These are phyloP conservation scores for Jamesozyma jinghongensis DNA, from an alignment of 805 yeast species.

Conservation along the genomic window DNA sequence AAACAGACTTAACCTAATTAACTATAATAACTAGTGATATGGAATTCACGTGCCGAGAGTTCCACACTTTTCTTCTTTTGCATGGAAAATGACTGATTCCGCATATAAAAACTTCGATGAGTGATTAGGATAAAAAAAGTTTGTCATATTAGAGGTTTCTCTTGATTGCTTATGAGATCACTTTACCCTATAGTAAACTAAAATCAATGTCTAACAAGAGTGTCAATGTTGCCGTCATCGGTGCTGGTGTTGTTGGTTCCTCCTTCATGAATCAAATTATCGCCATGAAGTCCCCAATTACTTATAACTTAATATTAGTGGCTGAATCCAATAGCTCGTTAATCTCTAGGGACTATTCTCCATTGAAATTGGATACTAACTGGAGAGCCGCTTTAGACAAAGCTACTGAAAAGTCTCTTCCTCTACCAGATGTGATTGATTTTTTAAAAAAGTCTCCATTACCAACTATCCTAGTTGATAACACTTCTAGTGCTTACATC, in stretches of 20 bases:
- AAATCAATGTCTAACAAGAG: conserved; percentile 42
- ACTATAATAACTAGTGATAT: no score
- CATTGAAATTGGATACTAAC: conserved; percentile 47
- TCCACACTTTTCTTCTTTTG: no score
- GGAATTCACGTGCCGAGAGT: no score
- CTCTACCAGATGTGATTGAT: conserved; percentile 48
- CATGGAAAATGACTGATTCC: no score
- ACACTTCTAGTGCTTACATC: conserved; percentile 76
- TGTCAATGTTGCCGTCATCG: conserved; percentile 65
- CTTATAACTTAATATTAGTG: conserved; percentile 69
- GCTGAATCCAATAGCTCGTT: conserved; percentile 69
- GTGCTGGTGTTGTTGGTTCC: conserved; percentile 93
- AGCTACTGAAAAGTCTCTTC: conserved; percentile 38
- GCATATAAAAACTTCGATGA: no score
- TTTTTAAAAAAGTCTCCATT: conserved; percentile 55
- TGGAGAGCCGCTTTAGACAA: conserved; percentile 46
- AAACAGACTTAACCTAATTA: no score
- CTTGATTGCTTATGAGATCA: neutral
- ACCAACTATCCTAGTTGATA: conserved; percentile 85
- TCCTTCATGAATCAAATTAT: conserved; percentile 79
- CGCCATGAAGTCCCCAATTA: conserved; percentile 48
- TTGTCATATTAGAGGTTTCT: neutral
- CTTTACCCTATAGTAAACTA: no score
- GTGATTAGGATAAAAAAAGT: no score
- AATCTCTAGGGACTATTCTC: conserved; percentile 57